These are phyloP conservation scores for Spirogloea muscicola DNA, from an alignment of 139 green algal genomes.

Conservation along the genomic window DNA sequence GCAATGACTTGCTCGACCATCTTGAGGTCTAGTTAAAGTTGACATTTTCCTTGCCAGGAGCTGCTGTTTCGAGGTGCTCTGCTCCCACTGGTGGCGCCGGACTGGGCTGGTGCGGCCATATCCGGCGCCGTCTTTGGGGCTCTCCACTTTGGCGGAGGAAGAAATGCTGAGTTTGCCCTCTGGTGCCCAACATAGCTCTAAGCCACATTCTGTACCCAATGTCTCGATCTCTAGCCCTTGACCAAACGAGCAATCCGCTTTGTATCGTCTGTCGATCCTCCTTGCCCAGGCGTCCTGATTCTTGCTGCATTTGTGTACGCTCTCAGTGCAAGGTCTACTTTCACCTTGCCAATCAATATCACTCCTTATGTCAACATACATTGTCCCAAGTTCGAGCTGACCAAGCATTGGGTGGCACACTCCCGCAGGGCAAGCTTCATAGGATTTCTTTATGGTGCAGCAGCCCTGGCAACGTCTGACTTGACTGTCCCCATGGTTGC, in stretches of 20 bases:
- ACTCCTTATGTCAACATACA: background rate
- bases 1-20: too few relatives aligned
- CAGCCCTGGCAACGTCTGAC: background rate
- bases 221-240: background rate
- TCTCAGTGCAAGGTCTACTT: background rate
- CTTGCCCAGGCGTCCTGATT: background rate
- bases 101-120: constrained; percentile 20
- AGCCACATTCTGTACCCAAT: background rate
- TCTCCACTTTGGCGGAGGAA: constrained; percentile 15
- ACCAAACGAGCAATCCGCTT: background rate
- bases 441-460: constrained; percentile 15
- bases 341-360: background rate
- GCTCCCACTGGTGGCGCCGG: constrained; percentile 16
- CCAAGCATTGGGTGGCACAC: background rate
- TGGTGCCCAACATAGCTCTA: constrained; percentile 12
- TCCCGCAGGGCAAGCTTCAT: background rate
- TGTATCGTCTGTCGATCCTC: background rate
- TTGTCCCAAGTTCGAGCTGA: too few relatives aligned
- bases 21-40: too few relatives aligned
- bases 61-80: constrained; percentile 38
- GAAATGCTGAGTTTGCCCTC: constrained; percentile 32
- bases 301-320: background rate
- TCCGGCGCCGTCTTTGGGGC: constrained; percentile 29
- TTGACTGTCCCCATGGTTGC: constrained; percentile 22
- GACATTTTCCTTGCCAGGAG: constrained; percentile 14